Conservation (phyloP, 75 land plant genomes). For the Azolla pinnata region DNA sequence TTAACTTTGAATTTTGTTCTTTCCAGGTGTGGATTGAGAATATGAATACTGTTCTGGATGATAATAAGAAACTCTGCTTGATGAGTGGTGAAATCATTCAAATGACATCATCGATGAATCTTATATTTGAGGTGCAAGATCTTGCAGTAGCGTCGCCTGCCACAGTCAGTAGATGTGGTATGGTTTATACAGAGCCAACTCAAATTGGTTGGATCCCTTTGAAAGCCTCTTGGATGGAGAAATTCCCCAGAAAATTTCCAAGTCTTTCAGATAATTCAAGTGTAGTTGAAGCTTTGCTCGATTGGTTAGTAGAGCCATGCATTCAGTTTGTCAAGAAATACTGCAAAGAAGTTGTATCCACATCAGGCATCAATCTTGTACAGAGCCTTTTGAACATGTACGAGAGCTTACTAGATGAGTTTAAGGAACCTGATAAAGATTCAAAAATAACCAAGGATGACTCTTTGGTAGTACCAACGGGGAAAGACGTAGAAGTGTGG, state of each 20-base stretch:
- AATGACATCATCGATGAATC: slow-evolving; percentile 31
- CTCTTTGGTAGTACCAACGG: slow-evolving; percentile 10
- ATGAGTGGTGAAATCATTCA: slow-evolving; percentile 42
- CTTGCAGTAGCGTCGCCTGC: slow-evolving; percentile 43
- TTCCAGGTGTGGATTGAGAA: slow-evolving; percentile 41
- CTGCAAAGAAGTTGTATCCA: slow-evolving; percentile 23
- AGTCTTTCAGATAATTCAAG: slow-evolving; percentile 9
- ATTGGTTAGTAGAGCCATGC: slow-evolving; percentile 29
- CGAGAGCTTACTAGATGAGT: slow-evolving; percentile 32
- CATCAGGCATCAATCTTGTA: slow-evolving; percentile 27
- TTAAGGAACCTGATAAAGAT: slow-evolving; percentile 9
- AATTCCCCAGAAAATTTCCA: slow-evolving; percentile 18
- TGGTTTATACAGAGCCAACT: slow-evolving; percentile 42
- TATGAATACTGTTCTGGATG: slow-evolving; percentile 39
- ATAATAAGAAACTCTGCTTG: slow-evolving; percentile 35
- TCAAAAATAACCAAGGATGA: neutral
- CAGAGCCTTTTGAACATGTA: slow-evolving; percentile 29
- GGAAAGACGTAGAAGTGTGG: slow-evolving; percentile 25
- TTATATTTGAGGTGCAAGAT: slow-evolving; percentile 41
- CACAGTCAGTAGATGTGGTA: slow-evolving; percentile 35
- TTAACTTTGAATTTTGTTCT: neutral
- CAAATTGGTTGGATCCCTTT: slow-evolving; percentile 31
- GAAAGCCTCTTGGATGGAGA: slow-evolving; percentile 27
- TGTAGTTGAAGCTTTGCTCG: slow-evolving; percentile 18
- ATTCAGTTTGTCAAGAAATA: slow-evolving; percentile 26